A percentile compares a stretch with the other conserved stretches of the same genome.
phyloP scores from a whole-genome alignment of 768 basidiomycete species.

The Amanita rubescens region DNA sequence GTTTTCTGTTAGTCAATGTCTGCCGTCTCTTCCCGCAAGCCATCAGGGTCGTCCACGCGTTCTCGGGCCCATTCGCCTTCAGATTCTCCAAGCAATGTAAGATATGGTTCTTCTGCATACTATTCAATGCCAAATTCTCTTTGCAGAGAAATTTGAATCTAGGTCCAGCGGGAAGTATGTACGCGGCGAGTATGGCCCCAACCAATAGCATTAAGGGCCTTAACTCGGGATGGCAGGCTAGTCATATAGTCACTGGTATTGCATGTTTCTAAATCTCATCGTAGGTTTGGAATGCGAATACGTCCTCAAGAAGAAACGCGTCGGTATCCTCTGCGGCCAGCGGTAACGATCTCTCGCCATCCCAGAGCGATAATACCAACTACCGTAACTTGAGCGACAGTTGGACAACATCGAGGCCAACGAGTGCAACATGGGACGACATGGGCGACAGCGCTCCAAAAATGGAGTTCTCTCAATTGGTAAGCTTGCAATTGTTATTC shows the following conservation, averaged over 20 bases:
- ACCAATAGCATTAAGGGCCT: constrained; percentile 42
- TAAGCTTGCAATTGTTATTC: constrained; percentile 21
- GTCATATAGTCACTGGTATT: constrained; percentile 12
- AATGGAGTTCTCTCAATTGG: constrained; percentile 43
- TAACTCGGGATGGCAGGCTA: constrained; percentile 63
- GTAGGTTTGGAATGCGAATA: constrained; percentile 54
- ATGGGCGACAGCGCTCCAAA: constrained; percentile 37
- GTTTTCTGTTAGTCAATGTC: constrained; percentile 26
- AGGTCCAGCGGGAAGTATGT: constrained; percentile 35
- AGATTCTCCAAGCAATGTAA: constrained; percentile 51
- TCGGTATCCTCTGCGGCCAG: constrained; percentile 57
- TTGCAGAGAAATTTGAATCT: constrained; percentile 20
- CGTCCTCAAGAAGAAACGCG: constrained; percentile 48
- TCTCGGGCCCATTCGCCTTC: constrained; percentile 58
- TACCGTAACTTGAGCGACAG: constrained; percentile 43
- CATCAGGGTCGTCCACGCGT: constrained; percentile 62
- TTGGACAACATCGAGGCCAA: constrained; percentile 44
- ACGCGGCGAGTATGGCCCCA: constrained; percentile 44
- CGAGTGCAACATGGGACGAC: constrained; percentile 59
- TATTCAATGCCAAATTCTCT: background rate
- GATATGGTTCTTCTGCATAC: constrained; percentile 11
- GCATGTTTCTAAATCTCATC: background rate
- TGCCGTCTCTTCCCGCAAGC: constrained; percentile 51
- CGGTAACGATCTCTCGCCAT: constrained; percentile 35
- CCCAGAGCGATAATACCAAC: constrained; percentile 35